Base-by-base conservation (phyloP, 768 basidiomycete species). In the Lentinula lateritia region DNA sequence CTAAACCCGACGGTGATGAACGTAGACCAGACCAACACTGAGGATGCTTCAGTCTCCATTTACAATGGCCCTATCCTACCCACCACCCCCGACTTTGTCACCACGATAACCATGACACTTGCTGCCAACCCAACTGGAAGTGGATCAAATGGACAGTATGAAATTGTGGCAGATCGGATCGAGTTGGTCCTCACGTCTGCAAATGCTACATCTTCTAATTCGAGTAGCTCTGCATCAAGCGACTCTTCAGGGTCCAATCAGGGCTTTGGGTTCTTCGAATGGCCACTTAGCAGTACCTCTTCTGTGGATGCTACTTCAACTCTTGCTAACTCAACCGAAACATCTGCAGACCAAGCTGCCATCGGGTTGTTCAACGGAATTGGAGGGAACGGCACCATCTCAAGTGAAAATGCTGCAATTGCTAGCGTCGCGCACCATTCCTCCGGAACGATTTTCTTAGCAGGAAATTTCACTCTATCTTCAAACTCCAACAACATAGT, bases 261-360 rank as follows among this genome's bases (percentile, higher is more conserved):
- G 20, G 86, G 86, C 2, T 95, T 92, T 68, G 96, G 96, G 12
- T 87, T 97, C 66, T 88, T 92, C 64, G 96, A 98, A 72, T 98
- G 91, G 91, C 85, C 89, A 23, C 74, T 89, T 36, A 74, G 74
- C 58, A 70, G 75, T 9, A 72, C 73, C 1, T 61, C 71, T 2
- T 72, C 74, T 38, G 72, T 80, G 23, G 87, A 92, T 68, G 88
- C 87, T 6, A 85, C 86, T 3, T 74, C 81, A 10, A 70, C 75
- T 2, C 75, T 95, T 46, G 76, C 87, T 1, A 94, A 93, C 69
- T 71, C 83, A 2, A 84, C 87, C 10, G 76, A 90, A 70, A 95
- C 95, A 2, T 61, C 80, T 2, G 73, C 89, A 12, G 92, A 95
- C 67, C 64, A 69, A 13, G 69, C 89, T 41, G 88, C 87, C 1